Base-by-base conservation (phyloP, 805 yeast species). In the Alloascoidea africana region DNA sequence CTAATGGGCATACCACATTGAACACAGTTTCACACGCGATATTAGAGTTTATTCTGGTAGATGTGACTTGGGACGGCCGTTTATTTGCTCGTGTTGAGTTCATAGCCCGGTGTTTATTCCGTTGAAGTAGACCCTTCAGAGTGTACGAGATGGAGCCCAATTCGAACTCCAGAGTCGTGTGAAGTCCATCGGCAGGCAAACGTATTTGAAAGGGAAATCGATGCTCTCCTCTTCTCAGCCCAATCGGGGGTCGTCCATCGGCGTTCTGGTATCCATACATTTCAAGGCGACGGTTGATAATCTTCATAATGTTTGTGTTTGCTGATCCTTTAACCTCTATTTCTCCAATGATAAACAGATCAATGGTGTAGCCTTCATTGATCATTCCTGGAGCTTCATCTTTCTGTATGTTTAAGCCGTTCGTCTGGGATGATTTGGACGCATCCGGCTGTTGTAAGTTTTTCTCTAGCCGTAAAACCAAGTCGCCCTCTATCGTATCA, bases 131-230 rank as follows among this genome's bases (percentile, higher is more conserved):
- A 8, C 30, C 30, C n/a, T 23, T 23, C n/a, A 23, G n/a, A 19
- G 59, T 56, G 53, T 86, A 86, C 3, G 68, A 54, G 13, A 86
- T 82, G 14, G 84, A 70, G 14, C 96, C 96, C 47, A 76, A 74
- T 46, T 87, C 95, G 47, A 86, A 86, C 44, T 75, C 77, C 17
- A 86, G 68, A 37, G 85, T 75, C 15, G 91, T 80, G 54, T 66
- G 76, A 2, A 83, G 67, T 44, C 79, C 70, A 44, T 71, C 73
- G 45, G 66, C 68, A 1, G 96, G 95, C n/a, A 86, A 64, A 46
- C 73, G 77, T 33, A 86, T 81, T 36, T 78, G 71, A 51, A 86
- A 87, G 14, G 94, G 94, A 52, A 87, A 86, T 27, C 83, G 59
- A 55, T 86, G 96, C 50, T 82, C 89, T 32, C 96, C 96, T 48